Evolutionary conservation across 345 rosid genomes (phyloP).

Genomic region (Rhizophora apiculata): DNA sequence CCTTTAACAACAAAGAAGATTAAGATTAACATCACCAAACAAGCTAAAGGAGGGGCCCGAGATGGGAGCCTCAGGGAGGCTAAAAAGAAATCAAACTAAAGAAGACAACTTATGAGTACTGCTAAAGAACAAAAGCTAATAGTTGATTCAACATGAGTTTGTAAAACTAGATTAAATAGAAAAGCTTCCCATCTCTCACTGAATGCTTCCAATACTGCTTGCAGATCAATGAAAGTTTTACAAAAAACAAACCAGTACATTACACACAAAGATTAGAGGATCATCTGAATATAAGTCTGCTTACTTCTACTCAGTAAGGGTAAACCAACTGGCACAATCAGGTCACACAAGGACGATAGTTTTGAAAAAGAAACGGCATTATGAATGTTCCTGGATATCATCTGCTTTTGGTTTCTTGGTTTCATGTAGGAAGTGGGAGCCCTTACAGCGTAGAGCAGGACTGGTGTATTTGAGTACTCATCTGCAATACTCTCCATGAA

Average conservation of each 20-base stretch:
- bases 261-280: conserved; percentile 6
- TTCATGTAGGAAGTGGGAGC: conserved; percentile 48
- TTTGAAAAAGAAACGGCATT: conserved; percentile 82
- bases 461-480: conserved; percentile 71
- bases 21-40: conserved; percentile 11
- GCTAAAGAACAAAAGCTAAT: too few species aligned
- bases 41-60: too few species aligned
- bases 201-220: conserved; percentile 1
- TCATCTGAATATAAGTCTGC: conserved; percentile 16
- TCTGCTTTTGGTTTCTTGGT: conserved; percentile 43
- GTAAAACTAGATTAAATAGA: neutral
- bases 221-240: neutral
- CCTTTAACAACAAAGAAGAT: conserved; percentile 35
- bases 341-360: conserved; percentile 59
- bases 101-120: too few species aligned
- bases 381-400: conserved; percentile 57
- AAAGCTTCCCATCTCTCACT: conserved; percentile 1
- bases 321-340: conserved; percentile 80
- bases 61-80: too few species aligned
- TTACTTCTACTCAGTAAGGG: conserved; percentile 69
- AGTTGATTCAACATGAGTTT: neutral
- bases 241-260: neutral
- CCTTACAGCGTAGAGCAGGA: conserved; percentile 63
- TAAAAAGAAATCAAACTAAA: too few species aligned
- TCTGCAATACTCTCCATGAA: conserved; percentile 78